Evolutionary conservation across 352 stramenopile species (phyloP).

Genomic region (Globisporangium orthogonon): DNA sequence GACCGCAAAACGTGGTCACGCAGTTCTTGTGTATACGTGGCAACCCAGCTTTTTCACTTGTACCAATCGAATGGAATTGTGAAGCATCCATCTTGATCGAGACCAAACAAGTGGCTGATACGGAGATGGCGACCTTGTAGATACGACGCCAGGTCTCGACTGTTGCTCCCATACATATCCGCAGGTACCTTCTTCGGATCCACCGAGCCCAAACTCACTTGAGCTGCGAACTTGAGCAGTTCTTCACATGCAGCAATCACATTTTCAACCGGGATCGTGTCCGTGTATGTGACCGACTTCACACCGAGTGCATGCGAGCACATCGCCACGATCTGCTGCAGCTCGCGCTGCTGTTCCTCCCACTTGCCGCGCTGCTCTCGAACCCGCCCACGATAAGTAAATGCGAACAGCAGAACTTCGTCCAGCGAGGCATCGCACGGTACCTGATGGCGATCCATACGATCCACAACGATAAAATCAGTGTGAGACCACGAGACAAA

Average conservation of each 20-base stretch:
- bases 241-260: constrained; percentile 27
- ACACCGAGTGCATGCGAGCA: constrained; percentile 31
- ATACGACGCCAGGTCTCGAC: constrained; percentile 10
- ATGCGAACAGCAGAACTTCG: constrained; percentile 20
- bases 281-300: constrained; percentile 21
- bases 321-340: constrained; percentile 24
- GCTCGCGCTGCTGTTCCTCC: constrained; percentile 26
- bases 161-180: constrained; percentile 12
- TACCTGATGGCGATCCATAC: neutral
- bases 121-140: constrained; percentile 22
- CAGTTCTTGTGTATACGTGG: too few relatives aligned
- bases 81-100: constrained; percentile 27
- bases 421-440: constrained; percentile 22
- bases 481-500: neutral
- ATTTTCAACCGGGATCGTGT: constrained; percentile 26
- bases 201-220: constrained; percentile 12
- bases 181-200: constrained; percentile 6
- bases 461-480: too few relatives aligned
- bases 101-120: constrained; percentile 28
- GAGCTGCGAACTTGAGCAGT: constrained; percentile 25
- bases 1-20: too few relatives aligned
- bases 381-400: constrained; percentile 19
- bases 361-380: constrained; percentile 17
- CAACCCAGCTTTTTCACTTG: neutral
- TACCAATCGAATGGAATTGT: neutral